These are phyloP conservation scores for Lanmaoa pseudosensibilis DNA, from an alignment of 768 basidiomycete genomes.

Conservation along the genomic window DNA sequence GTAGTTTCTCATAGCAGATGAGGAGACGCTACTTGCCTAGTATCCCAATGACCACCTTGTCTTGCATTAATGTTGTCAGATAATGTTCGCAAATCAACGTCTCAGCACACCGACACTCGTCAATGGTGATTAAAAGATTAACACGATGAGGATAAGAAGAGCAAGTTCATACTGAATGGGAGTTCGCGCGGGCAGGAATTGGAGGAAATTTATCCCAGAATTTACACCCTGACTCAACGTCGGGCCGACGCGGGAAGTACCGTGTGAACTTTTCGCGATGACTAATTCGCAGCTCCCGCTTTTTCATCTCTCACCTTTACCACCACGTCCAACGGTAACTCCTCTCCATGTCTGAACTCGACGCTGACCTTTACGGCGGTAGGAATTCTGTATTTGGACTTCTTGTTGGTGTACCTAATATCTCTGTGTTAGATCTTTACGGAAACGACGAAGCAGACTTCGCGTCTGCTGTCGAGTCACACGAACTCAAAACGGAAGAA, in stretches of 20 bases:
- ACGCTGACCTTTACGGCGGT: slow-evolving; percentile 91
- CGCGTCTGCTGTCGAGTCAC: slow-evolving; percentile 44
- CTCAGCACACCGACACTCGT: background rate
- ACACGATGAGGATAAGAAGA: background rate
- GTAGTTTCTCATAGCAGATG: background rate
- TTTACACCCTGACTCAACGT: background rate
- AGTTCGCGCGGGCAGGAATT: background rate
- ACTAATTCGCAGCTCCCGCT: slow-evolving; percentile 25
- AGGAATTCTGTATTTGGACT: slow-evolving; percentile 17
- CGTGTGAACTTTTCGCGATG: slow-evolving; percentile 28
- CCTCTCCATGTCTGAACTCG: slow-evolving; percentile 69
- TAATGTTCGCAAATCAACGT: background rate
- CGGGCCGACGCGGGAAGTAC: slow-evolving; percentile 18
- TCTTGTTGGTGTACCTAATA: background rate
- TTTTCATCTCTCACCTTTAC: slow-evolving; percentile 38
- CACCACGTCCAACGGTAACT: slow-evolving; percentile 25
- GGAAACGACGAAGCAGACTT: slow-evolving; percentile 61
- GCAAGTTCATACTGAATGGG: slow-evolving; percentile 1
- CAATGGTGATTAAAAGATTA: background rate
- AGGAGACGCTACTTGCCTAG: slow-evolving; percentile 40
- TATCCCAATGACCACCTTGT: slow-evolving; percentile 44
- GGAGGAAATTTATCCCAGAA: background rate
- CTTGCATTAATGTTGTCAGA: slow-evolving; percentile 9
- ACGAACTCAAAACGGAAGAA: slow-evolving; percentile 33
- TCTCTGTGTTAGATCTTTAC: slow-evolving; percentile 59